A percentile compares a stretch with the other conserved stretches of the same genome.
Conservation (phyloP, 371 early-diverging fungal species). For the Haplosporangium sp. region DNA sequence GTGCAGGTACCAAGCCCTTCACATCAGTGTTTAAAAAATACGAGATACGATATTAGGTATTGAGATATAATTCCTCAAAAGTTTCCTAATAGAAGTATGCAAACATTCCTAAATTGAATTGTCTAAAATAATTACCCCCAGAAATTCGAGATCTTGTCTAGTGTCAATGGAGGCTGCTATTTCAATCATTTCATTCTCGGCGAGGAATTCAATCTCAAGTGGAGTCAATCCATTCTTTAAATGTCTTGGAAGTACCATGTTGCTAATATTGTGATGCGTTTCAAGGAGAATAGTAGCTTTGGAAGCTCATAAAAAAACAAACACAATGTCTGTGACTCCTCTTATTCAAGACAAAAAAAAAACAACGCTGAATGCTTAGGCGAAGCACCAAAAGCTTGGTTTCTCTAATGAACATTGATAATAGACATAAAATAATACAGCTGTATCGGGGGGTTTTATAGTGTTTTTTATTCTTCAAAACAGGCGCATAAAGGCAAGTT, state of each 20-base stretch:
- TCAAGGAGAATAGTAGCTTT: background rate
- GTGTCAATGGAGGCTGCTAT: conserved; percentile 78
- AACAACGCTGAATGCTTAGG: too few species aligned
- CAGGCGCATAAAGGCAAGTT: conserved; percentile 34
- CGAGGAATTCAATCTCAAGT: conserved; percentile 88
- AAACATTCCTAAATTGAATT: too few species aligned
- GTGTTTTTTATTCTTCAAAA: conserved; percentile 26
- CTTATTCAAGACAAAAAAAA: too few species aligned
- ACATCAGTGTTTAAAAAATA: background rate
- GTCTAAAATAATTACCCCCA: conserved; percentile 62
- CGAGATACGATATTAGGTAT: background rate
- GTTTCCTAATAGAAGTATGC: background rate
- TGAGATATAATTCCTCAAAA: background rate
- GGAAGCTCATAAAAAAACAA: background rate
- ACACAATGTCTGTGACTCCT: too few species aligned
- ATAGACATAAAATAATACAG: background rate
- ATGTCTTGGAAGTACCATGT: conserved; percentile 73
- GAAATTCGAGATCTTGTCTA: conserved; percentile 67
- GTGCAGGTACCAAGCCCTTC: conserved; percentile 79
- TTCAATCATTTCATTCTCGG: conserved; percentile 77
- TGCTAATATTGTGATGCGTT: background rate
- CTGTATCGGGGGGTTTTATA: conserved; percentile 5
- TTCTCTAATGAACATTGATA: too few species aligned
- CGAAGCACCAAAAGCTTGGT: too few species aligned
- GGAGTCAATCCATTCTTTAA: conserved; percentile 77